These are phyloP conservation scores for Sinapis alba DNA, from an alignment of 441 rosid species.

Conservation along the genomic window DNA sequence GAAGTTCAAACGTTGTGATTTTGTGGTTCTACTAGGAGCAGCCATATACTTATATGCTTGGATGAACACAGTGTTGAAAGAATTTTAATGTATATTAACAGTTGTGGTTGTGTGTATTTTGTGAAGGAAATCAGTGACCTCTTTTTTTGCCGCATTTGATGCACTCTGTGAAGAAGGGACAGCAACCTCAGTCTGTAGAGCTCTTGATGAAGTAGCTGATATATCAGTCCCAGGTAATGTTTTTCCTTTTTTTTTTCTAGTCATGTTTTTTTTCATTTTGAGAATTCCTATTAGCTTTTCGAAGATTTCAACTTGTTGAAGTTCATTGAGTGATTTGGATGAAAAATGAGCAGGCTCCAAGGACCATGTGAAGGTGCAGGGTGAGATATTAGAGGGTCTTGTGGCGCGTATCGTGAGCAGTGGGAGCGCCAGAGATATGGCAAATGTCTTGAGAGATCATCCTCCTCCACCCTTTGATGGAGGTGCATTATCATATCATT, in stretches of 20 bases:
- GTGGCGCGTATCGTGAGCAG: slow-evolving; percentile 91
- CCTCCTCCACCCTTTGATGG: slow-evolving; percentile 71
- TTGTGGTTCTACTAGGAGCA: slow-evolving; percentile 14
- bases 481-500: slow-evolving; percentile 48
- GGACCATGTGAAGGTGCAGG: slow-evolving; percentile 85
- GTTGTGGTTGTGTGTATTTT: slow-evolving; percentile 17
- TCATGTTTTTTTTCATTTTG: too few relatives aligned
- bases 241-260: background rate
- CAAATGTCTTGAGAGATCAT: slow-evolving; percentile 69
- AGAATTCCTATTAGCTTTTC: background rate
- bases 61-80: background rate
- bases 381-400: slow-evolving; percentile 97
- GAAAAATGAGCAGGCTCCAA: slow-evolving; percentile 64
- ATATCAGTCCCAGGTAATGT: slow-evolving; percentile 81
- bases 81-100: slow-evolving; percentile 4
- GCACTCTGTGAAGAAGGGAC: slow-evolving; percentile 95
- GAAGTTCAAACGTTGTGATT: slow-evolving; percentile 2
- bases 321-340: slow-evolving; percentile 36
- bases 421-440: slow-evolving; percentile 79
- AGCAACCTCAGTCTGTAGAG: slow-evolving; percentile 83
- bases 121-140: slow-evolving; percentile 82
- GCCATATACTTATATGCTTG: slow-evolving; percentile 3
- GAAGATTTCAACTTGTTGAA: slow-evolving; percentile 57
- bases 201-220: slow-evolving; percentile 93
- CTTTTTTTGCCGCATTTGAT: slow-evolving; percentile 87